Evolutionary conservation across 805 yeast genomes (phyloP).

Genomic region (Kodamaea kakaduensis): DNA sequence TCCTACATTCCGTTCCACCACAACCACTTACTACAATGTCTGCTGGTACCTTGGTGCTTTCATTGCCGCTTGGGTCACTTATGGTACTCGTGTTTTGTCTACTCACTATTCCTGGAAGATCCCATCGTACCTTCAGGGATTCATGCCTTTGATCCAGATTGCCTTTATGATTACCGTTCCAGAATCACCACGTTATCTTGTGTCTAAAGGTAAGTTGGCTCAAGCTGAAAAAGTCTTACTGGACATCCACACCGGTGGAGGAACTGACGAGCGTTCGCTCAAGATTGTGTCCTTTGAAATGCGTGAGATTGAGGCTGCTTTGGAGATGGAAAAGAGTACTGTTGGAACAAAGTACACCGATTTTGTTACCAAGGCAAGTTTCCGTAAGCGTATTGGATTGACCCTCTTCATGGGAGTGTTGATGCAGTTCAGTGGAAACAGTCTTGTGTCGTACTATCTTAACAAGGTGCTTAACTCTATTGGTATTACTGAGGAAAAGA

Average conservation of each 20-base stretch:
- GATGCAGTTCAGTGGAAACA: constrained; percentile 50
- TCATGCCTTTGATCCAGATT: constrained; percentile 44
- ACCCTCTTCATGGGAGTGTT: constrained; percentile 28
- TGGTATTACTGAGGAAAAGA: constrained; percentile 45
- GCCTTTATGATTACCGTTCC: constrained; percentile 37
- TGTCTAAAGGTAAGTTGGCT: constrained; percentile 19
- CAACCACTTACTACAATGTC: constrained; percentile 43
- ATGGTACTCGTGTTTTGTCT: constrained; percentile 38
- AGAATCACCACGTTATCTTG: constrained; percentile 31
- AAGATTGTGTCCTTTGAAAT: constrained; percentile 19
- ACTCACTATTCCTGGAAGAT: constrained; percentile 48
- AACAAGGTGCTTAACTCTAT: constrained; percentile 48
- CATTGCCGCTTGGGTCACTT: constrained; percentile 49
- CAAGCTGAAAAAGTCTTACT: constrained; percentile 29
- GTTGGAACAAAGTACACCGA: constrained; percentile 33
- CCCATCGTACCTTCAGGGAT: constrained; percentile 50
- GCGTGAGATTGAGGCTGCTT: constrained; percentile 25
- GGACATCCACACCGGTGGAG: constrained; percentile 39
- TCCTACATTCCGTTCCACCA: constrained; percentile 32
- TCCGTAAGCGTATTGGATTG: constrained; percentile 40
- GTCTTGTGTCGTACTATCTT: constrained; percentile 49
- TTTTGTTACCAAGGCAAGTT: constrained; percentile 35
- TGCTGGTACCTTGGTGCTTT: constrained; percentile 53
- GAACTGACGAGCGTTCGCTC: constrained; percentile 19
- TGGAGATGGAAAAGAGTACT: constrained; percentile 35